Conservation (phyloP, 331 rosid genomes). For the Quercus phellos region DNA sequence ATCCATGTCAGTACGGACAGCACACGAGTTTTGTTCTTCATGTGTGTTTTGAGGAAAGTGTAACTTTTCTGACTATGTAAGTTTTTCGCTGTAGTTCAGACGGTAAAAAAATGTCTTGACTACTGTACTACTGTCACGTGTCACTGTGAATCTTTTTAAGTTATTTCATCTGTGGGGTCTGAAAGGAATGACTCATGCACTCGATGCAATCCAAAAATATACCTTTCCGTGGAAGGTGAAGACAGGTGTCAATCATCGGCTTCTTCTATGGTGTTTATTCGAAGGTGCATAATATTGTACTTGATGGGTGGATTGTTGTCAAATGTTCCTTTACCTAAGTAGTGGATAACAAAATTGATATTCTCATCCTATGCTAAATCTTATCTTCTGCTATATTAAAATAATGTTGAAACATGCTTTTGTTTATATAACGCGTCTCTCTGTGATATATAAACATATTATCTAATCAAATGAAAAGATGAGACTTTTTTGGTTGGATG, state of each 20-base stretch:
- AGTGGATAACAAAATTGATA: not conserved
- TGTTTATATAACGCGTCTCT: no score
- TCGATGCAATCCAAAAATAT: no score
- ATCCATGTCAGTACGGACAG: not conserved
- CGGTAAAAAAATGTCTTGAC: not conserved
- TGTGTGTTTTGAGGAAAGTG: not conserved
- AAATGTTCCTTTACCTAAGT: not conserved
- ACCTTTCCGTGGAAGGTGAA: not conserved
- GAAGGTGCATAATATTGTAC: not conserved
- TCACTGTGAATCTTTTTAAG: not conserved
- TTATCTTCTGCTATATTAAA: not conserved
- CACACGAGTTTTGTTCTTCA: not conserved
- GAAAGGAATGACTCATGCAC: no score
- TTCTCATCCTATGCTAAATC: not conserved
- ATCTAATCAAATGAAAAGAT: no score
- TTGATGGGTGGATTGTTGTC: no score
- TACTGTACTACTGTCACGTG: constrained; percentile 18
- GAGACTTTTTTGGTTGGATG: not conserved
- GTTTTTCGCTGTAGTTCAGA: not conserved
- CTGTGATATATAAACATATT: no score
- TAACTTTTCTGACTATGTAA: no score
- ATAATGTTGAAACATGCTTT: not conserved
- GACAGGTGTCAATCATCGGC: constrained; percentile 1
- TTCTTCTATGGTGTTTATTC: not conserved
- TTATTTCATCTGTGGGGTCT: not conserved